phyloP scores from a whole-genome alignment of 371 early-diverging fungal species.

The Dinochytrium kinnereticum region DNA sequence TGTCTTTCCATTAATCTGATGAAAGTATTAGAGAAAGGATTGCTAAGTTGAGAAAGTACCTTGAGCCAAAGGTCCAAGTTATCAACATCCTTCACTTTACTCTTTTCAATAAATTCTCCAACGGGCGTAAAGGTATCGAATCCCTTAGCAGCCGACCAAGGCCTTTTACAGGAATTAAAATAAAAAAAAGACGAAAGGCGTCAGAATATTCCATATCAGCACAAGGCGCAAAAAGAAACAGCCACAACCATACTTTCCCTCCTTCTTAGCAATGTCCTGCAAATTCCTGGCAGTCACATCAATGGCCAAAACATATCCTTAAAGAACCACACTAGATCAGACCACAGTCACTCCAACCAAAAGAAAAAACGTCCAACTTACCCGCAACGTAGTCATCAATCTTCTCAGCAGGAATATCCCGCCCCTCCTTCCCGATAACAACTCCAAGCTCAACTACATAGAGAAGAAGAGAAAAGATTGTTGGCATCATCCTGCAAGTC shows the following conservation, averaged over 20 bases:
- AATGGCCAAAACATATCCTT: conserved; percentile 88
- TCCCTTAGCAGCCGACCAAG: conserved; percentile 95
- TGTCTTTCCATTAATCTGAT: conserved; percentile 10
- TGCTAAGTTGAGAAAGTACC: conserved; percentile 47
- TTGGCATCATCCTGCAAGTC: neutral
- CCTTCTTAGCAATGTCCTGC: conserved; percentile 83
- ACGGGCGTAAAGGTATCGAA: conserved; percentile 95
- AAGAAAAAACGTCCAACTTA: conserved; percentile 19
- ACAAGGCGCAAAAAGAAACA: too few relatives aligned
- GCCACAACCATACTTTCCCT: conserved; percentile 51
- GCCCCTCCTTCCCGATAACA: conserved; percentile 84
- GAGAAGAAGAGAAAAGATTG: neutral
- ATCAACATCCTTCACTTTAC: conserved; percentile 68
- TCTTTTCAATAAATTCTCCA: conserved; percentile 82
- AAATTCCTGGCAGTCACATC: conserved; percentile 93
- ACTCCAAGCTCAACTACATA: conserved; percentile 86
- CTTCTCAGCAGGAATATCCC: conserved; percentile 69
- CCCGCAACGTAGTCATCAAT: conserved; percentile 74
- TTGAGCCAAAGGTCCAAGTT: conserved; percentile 80
- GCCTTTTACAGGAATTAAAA: conserved; percentile 47
- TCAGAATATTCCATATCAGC: neutral
- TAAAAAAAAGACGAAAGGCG: neutral
- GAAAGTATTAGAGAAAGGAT: conserved; percentile 4
- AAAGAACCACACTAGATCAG: too few relatives aligned
- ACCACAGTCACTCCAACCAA: neutral